Base-by-base conservation (phyloP, 352 stramenopile species). In the Pythium oligandrum region DNA sequence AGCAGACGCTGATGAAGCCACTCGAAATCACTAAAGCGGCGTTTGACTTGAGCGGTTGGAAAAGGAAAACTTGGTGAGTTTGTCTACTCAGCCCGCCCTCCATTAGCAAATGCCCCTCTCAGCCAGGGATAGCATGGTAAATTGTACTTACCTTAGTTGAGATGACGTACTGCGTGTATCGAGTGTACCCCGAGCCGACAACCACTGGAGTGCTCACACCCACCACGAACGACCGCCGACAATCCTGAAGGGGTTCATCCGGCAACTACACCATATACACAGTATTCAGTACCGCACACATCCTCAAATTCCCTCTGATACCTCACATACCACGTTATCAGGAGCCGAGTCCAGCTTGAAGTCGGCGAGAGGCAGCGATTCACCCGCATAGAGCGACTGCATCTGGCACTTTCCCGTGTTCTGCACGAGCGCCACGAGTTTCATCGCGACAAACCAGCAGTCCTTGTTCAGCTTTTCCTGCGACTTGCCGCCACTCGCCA, bases 371-470 rank as follows among this genome's bases (percentile, higher is more conserved):
- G 81, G 79, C 9, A 91, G 59, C 5, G 74, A 51, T 4, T 91
- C 78, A 12, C 77, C 79, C 0, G 78, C 78, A 67, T 94, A 91
- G 30, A 94, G 64, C 64, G 69, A 73, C 59, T 93, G 78, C 77
- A 90, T 88, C 58, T 91, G 79, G 44, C 82, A 92, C 53, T 88
- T 90, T 9, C 79, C 81, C 2, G 76, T 86, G 62, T 64, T 87
- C 53, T 96, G 87, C 36, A 93, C 86, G 10, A 95, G 66, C 44
- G 84, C 81, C 6, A 96, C 87, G 30, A 96, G 75, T 54, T 95
- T 96, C 81, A 93, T 93, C 7, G 87, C 86, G 32, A 96, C 76
- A 53, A 96, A 92, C 86, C 86, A 95, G 67, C 77, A 89, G 61
- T 95, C 83, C 46, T 93, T 92, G 57, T 89, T 89, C 8, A 96